These are phyloP conservation scores for Pouteria glomerata DNA, from an alignment of 148 eudicot species.

Conservation along the genomic window DNA sequence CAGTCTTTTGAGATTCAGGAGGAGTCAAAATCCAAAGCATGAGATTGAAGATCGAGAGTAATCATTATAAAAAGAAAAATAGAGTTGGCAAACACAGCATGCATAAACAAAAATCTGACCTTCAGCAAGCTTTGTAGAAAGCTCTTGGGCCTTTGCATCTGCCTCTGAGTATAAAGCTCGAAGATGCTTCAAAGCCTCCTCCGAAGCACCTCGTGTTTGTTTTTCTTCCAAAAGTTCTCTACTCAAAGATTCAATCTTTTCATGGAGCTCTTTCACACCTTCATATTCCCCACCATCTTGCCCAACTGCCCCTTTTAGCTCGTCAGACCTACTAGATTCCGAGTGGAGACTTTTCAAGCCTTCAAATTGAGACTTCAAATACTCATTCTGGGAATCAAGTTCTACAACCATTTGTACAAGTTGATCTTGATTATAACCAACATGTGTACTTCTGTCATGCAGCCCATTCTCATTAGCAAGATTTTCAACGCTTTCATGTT, in stretches of 20 bases:
- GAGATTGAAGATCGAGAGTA: background rate
- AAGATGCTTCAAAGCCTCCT: conserved; percentile 78
- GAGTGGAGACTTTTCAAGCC: conserved; percentile 30
- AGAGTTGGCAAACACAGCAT: no score
- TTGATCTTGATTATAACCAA: conserved; percentile 41
- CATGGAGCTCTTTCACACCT: conserved; percentile 38
- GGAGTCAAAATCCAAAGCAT: background rate
- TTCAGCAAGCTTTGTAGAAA: conserved; percentile 60
- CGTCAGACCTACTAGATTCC: conserved; percentile 22
- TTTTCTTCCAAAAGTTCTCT: conserved; percentile 68
- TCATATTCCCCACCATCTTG: conserved; percentile 25
- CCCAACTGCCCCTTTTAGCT: conserved; percentile 21
- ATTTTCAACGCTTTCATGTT: conserved; percentile 22
- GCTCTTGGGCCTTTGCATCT: conserved; percentile 77
- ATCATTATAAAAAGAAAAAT: background rate
- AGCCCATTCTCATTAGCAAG: conserved; percentile 43
- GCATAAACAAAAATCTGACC: conserved; percentile 28
- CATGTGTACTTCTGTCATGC: conserved; percentile 12
- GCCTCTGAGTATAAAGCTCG: conserved; percentile 66
- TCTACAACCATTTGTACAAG: conserved; percentile 63
- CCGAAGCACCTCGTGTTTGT: conserved; percentile 88
- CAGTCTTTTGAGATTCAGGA: background rate
- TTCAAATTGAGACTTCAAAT: conserved; percentile 71
- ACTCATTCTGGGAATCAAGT: conserved; percentile 74
- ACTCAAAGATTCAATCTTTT: conserved; percentile 56